These are phyloP conservation scores for Pythium periplocum DNA, from an alignment of 352 stramenopile genomes.

Conservation along the genomic window DNA sequence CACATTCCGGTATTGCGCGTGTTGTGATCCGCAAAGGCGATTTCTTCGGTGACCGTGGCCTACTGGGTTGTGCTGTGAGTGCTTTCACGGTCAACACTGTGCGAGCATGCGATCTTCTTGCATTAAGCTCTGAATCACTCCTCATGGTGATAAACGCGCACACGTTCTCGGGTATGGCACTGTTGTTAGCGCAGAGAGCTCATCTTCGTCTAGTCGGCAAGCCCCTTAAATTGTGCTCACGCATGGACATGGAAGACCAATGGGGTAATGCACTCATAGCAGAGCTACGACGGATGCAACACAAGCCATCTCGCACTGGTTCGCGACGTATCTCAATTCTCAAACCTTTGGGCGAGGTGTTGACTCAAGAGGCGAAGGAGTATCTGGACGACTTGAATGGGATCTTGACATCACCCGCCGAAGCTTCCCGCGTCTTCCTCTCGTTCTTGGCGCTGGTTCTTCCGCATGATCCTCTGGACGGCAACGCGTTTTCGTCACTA, in stretches of 20 bases:
- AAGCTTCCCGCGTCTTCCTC: conserved; percentile 11
- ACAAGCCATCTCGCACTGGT: background rate
- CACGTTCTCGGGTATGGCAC: conserved; percentile 7
- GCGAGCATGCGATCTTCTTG: conserved; percentile 17
- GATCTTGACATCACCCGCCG: background rate
- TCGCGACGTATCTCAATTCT: background rate
- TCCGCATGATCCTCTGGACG: conserved; percentile 19
- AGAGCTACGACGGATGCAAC: background rate
- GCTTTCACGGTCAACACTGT: conserved; percentile 11
- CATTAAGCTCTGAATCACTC: conserved; percentile 14
- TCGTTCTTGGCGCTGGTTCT: conserved; percentile 14
- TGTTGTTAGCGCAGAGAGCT: conserved; percentile 8
- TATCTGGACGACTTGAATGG: conserved; percentile 11
- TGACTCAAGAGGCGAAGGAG: background rate
- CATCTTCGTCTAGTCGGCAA: background rate
- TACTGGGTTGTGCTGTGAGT: conserved; percentile 15
- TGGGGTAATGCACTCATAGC: conserved; percentile 13
- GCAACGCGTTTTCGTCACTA: background rate
- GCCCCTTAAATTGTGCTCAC: conserved; percentile 1
- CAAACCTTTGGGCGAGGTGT: background rate
- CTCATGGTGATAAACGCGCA: conserved; percentile 11
- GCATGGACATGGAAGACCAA: conserved; percentile 15
- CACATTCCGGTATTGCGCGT: conserved; percentile 2
- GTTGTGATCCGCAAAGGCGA: conserved; percentile 14
- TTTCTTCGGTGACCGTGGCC: conserved; percentile 20